Percentiles rank a stretch among this genome's conserved stretches.
Evolutionary conservation across 257 asterid genomes (phyloP).

Genomic region (Gentiana dahurica): DNA sequence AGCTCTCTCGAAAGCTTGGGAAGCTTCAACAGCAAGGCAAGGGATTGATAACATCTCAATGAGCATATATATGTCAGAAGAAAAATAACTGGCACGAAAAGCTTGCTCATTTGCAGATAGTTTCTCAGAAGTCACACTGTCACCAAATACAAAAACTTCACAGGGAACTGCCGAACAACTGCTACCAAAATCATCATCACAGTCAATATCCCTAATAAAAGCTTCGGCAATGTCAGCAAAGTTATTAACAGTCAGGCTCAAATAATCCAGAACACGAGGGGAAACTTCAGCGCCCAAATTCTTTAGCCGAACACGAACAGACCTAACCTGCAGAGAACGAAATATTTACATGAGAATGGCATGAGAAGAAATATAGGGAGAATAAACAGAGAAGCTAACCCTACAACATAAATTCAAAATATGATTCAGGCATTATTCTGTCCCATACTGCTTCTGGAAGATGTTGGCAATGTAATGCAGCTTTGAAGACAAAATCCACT

Average conservation of each 20-base stretch:
- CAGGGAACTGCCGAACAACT: conserved; percentile 31
- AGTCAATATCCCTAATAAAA: conserved; percentile 67
- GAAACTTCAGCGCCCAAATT: conserved; percentile 70
- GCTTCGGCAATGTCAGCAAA: conserved; percentile 86
- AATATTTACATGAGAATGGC: conserved; percentile 8
- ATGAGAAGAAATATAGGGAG: too few relatives aligned
- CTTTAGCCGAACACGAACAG: conserved; percentile 64
- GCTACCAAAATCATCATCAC: conserved; percentile 45
- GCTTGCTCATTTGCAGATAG: conserved; percentile 42
- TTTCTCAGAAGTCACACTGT: conserved; percentile 49
- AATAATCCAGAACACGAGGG: conserved; percentile 72
- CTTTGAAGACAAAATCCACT: conserved; percentile 79
- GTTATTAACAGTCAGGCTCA: conserved; percentile 69
- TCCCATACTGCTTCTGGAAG: conserved; percentile 91
- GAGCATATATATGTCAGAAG: conserved; percentile 67
- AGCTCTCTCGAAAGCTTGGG: conserved; percentile 91
- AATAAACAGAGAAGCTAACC: too few relatives aligned
- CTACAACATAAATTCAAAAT: too few relatives aligned
- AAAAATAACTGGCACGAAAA: conserved; percentile 37
- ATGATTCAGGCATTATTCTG: not conserved
- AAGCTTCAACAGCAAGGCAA: conserved; percentile 80
- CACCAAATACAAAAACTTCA: conserved; percentile 59
- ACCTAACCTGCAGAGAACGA: conserved; percentile 55
- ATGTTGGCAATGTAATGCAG: conserved; percentile 90
- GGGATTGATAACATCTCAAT: conserved; percentile 91